phyloP scores from a whole-genome alignment of 805 yeast genomes.

The Wickerhamiella vanderwaltii region DNA sequence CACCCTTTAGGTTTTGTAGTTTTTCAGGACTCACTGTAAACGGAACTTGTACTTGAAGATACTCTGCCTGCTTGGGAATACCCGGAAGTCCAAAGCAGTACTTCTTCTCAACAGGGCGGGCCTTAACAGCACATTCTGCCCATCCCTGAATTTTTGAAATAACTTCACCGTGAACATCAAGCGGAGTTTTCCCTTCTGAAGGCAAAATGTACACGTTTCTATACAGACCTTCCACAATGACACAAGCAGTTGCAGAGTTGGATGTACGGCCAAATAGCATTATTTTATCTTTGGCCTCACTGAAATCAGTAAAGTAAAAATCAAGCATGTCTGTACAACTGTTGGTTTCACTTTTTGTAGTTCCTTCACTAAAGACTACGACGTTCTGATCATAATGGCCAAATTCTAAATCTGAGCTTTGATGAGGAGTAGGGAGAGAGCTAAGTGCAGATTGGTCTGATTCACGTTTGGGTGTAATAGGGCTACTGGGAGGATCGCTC shows the following conservation, averaged over 20 bases:
- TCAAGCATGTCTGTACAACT: slow-evolving; percentile 35
- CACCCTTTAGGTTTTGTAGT: slow-evolving; percentile 52
- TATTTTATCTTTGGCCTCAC: slow-evolving; percentile 59
- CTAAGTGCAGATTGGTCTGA: background rate
- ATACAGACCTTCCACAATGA: slow-evolving; percentile 54
- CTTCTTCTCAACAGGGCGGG: slow-evolving; percentile 60
- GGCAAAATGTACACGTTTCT: slow-evolving; percentile 76
- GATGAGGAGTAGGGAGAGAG: slow-evolving; percentile 8
- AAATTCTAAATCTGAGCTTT: slow-evolving; percentile 5
- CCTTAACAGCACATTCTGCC: too few species aligned
- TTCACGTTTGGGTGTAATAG: background rate
- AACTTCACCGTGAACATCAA: slow-evolving; percentile 70
- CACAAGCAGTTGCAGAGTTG: slow-evolving; percentile 40
- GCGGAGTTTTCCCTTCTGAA: slow-evolving; percentile 29
- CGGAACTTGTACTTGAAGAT: slow-evolving; percentile 67
- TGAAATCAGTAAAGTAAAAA: slow-evolving; percentile 84
- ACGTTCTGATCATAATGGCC: slow-evolving; percentile 8
- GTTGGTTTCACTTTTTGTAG: slow-evolving; percentile 29
- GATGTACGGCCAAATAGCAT: slow-evolving; percentile 67
- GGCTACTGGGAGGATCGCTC: background rate
- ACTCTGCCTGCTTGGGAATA: slow-evolving; percentile 68
- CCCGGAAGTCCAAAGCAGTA: slow-evolving; percentile 75
- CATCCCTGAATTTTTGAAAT: slow-evolving; percentile 45
- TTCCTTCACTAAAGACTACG: slow-evolving; percentile 16
- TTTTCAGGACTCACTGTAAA: slow-evolving; percentile 29